Evolutionary conservation across 2,329 filamentous ascomycete species (phyloP), one percentile per base, ranked within the genome.

Genomic region (Rutstroemia sp.): DNA sequence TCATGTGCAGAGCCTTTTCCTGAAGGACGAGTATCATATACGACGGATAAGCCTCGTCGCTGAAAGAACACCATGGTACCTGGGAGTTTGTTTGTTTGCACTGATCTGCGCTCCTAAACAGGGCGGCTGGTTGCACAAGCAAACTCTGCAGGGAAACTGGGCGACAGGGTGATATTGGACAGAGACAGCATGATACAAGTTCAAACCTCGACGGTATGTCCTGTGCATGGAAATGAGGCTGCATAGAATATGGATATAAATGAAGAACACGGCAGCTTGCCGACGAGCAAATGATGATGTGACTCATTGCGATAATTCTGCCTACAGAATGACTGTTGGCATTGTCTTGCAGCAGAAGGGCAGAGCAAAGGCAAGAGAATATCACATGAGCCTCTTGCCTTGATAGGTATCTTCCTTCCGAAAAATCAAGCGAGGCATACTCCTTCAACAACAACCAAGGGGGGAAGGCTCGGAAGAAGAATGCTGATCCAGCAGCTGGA

Each of bases 221-320:
- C 14, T 16, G 9, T 21, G 27, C 19, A 25, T 54, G 16, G n/a
- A 12, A 48, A 5, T 21, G 25, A 45, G 25, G n/a, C 7, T 48
- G n/a, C 30, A 30, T 34, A 8, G n/a, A 27, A 27, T 21, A n/a
- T n/a, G 10, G 19, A 25, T 17, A 51, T 42, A 34, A 6, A 48
- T 30, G 21, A 48, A 54, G 34, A 19, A 2, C 38, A 10, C 51
- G 51, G 51, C 34, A 48, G 37, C 51, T 54, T 54, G 51, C 51
- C 42, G 51, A 41, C 21, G n/a, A 12, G 21, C 4, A 10, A 12
- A 21, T 42, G 14, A 39, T 41, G 42, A 17, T 23, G 27, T 30
- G 47, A n/a, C 2, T 39, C 30, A 27, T 48, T 48, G n/a, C 5
- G 7, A 21, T 19, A 2, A 7, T 27, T 48, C 21, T 19, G 12